Percentiles rank a stretch among this genome's conserved stretches.
These are phyloP conservation scores for Tarenaya hassleriana DNA, from an alignment of 345 rosid species.

Conservation along the genomic window DNA sequence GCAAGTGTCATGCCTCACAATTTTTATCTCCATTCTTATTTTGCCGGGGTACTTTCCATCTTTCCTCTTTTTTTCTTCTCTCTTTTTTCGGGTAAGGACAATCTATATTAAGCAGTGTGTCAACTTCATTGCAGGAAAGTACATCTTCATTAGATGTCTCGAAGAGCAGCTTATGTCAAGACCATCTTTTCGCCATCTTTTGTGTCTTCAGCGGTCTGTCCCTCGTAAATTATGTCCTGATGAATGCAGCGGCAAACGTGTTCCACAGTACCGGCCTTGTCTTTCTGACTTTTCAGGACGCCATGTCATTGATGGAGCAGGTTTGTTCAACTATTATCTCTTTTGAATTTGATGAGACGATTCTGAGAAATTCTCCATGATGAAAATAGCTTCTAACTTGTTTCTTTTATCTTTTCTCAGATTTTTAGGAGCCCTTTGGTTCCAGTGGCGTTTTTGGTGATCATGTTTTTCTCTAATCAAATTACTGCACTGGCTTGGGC, in stretches of 20 bases:
- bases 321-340: slow-evolving; percentile 32
- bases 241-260: slow-evolving; percentile 78
- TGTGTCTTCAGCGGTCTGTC: slow-evolving; percentile 66
- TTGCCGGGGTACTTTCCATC: slow-evolving; percentile 57
- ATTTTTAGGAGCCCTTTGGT: slow-evolving; percentile 57
- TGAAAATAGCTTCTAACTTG: slow-evolving; percentile 1
- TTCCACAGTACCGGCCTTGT: slow-evolving; percentile 69
- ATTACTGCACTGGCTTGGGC: slow-evolving; percentile 75
- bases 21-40: slow-evolving; percentile 89
- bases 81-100: slow-evolving; percentile 4
- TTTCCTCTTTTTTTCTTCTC: neutral
- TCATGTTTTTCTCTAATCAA: slow-evolving; percentile 69
- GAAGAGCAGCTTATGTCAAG: slow-evolving; percentile 52
- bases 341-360: slow-evolving; percentile 3
- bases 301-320: slow-evolving; percentile 86
- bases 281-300: slow-evolving; percentile 84
- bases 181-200: slow-evolving; percentile 68
- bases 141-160: slow-evolving; percentile 40
- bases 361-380: neutral
- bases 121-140: slow-evolving; percentile 49
- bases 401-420: slow-evolving; percentile 38
- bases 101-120: slow-evolving; percentile 13
- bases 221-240: slow-evolving; percentile 65
- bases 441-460: slow-evolving; percentile 47
- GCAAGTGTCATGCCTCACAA: slow-evolving; percentile 93